These are phyloP conservation scores for Calvatia gigantea DNA, from an alignment of 768 basidiomycete species.

Conservation along the genomic window DNA sequence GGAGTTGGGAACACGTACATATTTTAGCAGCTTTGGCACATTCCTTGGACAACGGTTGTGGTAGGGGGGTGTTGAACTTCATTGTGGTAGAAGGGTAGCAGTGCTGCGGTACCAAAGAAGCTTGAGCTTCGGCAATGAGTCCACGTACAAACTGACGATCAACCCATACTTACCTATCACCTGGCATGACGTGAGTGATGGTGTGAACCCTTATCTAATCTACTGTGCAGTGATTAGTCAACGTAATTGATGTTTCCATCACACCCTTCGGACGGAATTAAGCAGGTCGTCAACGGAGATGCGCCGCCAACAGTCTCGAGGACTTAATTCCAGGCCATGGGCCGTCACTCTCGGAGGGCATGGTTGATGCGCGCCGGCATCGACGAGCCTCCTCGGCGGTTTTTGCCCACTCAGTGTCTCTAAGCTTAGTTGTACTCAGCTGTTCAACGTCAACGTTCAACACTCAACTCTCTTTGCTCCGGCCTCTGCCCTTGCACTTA, in stretches of 20 bases:
- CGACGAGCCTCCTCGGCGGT: background rate
- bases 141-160: background rate
- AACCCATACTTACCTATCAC: too few species aligned
- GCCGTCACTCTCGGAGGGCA: constrained; percentile 2
- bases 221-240: background rate
- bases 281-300: constrained; percentile 3
- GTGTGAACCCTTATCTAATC: constrained; percentile 7
- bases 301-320: background rate
- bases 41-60: constrained; percentile 72
- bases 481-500: background rate
- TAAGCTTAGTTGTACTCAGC: too few species aligned
- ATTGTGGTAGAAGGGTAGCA: constrained; percentile 21
- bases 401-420: background rate
- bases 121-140: background rate
- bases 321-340: background rate
- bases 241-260: background rate
- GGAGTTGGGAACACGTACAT: constrained; percentile 42
- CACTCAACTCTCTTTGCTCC: background rate
- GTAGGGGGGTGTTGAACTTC: constrained; percentile 48
- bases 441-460: background rate
- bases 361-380: too few species aligned
- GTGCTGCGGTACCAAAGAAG: constrained; percentile 5
- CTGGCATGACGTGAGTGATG: background rate
- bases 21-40: constrained; percentile 87
- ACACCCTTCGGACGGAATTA: background rate